These are phyloP conservation scores for Neofusicoccum parvum DNA, from an alignment of 2,329 filamentous ascomycete genomes.

Conservation along the genomic window DNA sequence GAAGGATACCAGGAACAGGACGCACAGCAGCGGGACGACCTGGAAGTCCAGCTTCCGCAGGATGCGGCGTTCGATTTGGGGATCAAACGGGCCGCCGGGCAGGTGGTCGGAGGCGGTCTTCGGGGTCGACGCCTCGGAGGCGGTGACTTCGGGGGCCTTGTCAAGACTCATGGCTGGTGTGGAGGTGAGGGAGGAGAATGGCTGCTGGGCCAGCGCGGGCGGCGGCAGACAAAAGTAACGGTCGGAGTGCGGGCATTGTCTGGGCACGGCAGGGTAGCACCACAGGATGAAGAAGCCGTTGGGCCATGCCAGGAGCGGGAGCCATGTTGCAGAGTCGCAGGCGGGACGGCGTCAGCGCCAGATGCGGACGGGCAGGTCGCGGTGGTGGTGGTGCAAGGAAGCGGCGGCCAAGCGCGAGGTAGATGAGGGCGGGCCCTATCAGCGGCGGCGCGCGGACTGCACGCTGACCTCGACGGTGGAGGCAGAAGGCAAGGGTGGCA, in stretches of 20 bases:
- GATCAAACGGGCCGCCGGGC: conserved; percentile 27
- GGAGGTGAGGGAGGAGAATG: neutral
- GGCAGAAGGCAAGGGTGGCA: neutral
- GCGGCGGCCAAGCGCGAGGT: neutral
- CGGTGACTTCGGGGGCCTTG: conserved; percentile 6
- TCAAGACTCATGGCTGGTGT: neutral
- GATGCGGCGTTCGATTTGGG: conserved; percentile 30
- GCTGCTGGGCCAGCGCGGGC: neutral
- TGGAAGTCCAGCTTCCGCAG: conserved; percentile 35
- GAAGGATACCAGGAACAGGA: conserved; percentile 38
- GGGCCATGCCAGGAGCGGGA: neutral
- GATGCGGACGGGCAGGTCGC: neutral
- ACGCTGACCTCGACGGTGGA: too few relatives aligned
- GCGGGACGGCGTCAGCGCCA: conserved; percentile 7
- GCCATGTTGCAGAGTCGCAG: neutral
- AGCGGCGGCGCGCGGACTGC: neutral
- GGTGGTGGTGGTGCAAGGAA: neutral
- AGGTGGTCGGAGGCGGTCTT: neutral
- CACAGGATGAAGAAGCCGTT: neutral
- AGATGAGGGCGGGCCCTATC: neutral
- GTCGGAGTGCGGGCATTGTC: neutral
- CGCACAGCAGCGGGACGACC: conserved; percentile 35
- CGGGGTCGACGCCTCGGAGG: conserved; percentile 1
- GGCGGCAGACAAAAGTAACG: conserved; percentile 1
- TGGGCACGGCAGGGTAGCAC: neutral